Conservation (phyloP, 2,329 filamentous ascomycete genomes). For the Drechslerella dactyloides region DNA sequence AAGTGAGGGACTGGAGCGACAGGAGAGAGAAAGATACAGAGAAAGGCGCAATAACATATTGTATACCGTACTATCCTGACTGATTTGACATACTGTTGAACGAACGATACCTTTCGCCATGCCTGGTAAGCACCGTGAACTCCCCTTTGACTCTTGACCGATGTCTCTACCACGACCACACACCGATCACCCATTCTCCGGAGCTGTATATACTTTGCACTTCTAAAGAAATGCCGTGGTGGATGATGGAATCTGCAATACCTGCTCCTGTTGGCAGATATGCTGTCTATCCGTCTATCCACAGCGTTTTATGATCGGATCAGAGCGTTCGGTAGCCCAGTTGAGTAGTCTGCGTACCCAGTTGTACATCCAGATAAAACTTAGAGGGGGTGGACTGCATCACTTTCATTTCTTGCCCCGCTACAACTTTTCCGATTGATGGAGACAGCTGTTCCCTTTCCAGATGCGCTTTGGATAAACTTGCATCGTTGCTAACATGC, state of each 20-base stretch:
- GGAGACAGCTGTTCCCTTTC: no score
- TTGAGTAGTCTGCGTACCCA: conserved; percentile 13
- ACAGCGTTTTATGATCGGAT: conserved; percentile 28
- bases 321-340: conserved; percentile 18
- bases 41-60: conserved; percentile 58
- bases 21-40: conserved; percentile 11
- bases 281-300: not conserved
- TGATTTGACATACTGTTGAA: conserved; percentile 10
- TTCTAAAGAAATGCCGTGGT: not conserved
- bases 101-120: conserved; percentile 60
- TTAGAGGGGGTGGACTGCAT: conserved; percentile 19
- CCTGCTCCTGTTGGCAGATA: not conserved
- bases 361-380: conserved; percentile 24
- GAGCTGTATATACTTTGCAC: conserved; percentile 14
- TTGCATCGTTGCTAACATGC: conserved; percentile 15
- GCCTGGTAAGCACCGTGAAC: conserved; percentile 67
- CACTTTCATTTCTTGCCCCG: conserved; percentile 17
- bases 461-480: not conserved
- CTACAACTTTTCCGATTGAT: not conserved
- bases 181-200: conserved; percentile 1
- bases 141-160: conserved; percentile 33
- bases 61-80: conserved; percentile 54
- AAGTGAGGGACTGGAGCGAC: conserved; percentile 1
- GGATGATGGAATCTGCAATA: not conserved
- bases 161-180: conserved; percentile 28